Base-by-base conservation (phyloP, 129 eudicot genomes). In the Artemisia annua region DNA sequence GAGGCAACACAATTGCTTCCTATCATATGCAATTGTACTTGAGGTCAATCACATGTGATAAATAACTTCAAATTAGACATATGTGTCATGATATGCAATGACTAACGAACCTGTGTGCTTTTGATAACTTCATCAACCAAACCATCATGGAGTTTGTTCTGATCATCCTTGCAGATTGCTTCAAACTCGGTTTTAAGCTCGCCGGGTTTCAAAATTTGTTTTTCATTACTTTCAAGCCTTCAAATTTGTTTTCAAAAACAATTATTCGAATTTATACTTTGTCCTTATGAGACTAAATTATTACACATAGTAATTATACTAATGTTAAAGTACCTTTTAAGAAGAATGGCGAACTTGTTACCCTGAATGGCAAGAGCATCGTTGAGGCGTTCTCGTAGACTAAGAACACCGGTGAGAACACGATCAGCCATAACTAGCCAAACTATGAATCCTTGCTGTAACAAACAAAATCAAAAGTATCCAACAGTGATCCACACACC, bases 1-100 rank as follows among this genome's bases (percentile, higher is more conserved):
- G 99, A 77, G 97, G 82, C 71, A 62, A 48, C 19, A 90, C 96
- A 11, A 94, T 88, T 4, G 44, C 52, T 26, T 46, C n/a, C 24
- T 19, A 39, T 39, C 46, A 39, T 39, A 39, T 39, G 46, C 0
- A 39, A 7, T 39, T 39, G 11, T 39, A 39, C 10, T 39, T 39
- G 9, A 39, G 10, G 46, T 39, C 46, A 39, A 8, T 2, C 43
- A 10, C 65, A 24, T 20, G 65, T 24, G 35, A 24, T 24, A 24
- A 59, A 59, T 10, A 59, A 59, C 64, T 19, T 59, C 16, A 22
- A 59, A 19, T 19, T 22, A 3, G 56, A 12, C 3, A 11, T 7
- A 3, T 3, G 56, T 52, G 57, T 17, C 3, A 52, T n/a, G 5
- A 13, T 17, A 26, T 11, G 14, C 11, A 58, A 13, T 18, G 20